Base-by-base conservation (phyloP, 148 eudicot species). In the Vaccinium macrocarpon region DNA sequence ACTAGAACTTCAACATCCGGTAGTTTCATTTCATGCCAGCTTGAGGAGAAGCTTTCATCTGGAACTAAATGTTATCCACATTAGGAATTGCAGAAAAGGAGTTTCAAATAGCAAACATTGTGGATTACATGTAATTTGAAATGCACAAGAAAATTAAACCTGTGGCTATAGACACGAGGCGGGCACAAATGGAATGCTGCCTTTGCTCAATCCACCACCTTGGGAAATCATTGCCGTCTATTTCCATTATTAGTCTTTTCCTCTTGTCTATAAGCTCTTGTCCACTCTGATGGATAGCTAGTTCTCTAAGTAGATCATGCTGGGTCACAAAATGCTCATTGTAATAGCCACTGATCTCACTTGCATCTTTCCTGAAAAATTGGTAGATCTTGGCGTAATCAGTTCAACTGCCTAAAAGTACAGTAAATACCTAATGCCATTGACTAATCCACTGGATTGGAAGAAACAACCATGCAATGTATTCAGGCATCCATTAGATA, bases 251-350 rank as follows among this genome's bases (percentile, higher is more conserved):
- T 19, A 85, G 62, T 27, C 81, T 85, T 49, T 81, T 49, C 23
- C 81, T 81, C 19, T 57, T 29, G 0, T 81, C 59, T 27, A 85
- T 42, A 50, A 59, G 86, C 25, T 80, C 61, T 85, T 48, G 56
- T 80, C 56, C 50, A 75, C 84, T 81, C 80, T 57, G 72, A 10
- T 75, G 81, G 49, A 81, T 81, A 14, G 84, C 73, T 42, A 85
- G 76, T 23, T 85, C 87, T 74, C 87, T 85, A 32, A 85, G 81
- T 38, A 85, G 80, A 81, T 85, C 87, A 48, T 85, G 87, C 52
- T 85, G 87, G 19, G 35, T 81, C 25, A 66, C 87, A 76, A 73
- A 81, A 57, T 85, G 57, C 23, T 81, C 84, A 53, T 74, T 73
- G 18, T 81, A 84, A 38, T 61, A 53, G 64, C 52, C 80, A 42